Conservation (phyloP, 2,329 filamentous ascomycete genomes). For the Xylariaceae sp. region DNA sequence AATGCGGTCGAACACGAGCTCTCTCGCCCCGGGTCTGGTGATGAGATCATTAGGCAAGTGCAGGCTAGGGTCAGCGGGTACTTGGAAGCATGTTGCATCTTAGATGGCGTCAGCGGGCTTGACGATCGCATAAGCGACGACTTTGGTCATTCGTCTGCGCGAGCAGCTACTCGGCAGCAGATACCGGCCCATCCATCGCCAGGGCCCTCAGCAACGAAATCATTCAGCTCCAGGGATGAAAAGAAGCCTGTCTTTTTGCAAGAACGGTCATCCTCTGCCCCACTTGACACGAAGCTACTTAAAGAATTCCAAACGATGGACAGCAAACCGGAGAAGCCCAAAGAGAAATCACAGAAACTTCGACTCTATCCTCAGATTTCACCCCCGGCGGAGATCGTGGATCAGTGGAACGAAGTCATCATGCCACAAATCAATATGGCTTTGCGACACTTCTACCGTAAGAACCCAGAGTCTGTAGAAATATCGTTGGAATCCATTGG, state of each 20-base stretch:
- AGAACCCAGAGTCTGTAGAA: slow-evolving; percentile 72
- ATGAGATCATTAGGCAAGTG: slow-evolving; percentile 51
- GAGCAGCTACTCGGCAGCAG: slow-evolving; percentile 5
- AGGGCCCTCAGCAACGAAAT: slow-evolving; percentile 16
- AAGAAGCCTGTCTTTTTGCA: slow-evolving; percentile 11
- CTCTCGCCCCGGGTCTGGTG: slow-evolving; percentile 43
- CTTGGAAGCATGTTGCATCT: slow-evolving; percentile 59
- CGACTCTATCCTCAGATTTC: slow-evolving; percentile 60
- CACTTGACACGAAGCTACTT: slow-evolving; percentile 14
- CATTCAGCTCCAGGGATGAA: slow-evolving; percentile 5
- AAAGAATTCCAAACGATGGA: slow-evolving; percentile 11
- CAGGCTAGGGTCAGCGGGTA: slow-evolving; percentile 57
- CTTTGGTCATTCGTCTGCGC: slow-evolving; percentile 17
- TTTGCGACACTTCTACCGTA: slow-evolving; percentile 67
- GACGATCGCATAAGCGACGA: slow-evolving; percentile 54
- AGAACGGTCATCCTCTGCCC: slow-evolving; percentile 9
- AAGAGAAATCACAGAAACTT: slow-evolving; percentile 40
- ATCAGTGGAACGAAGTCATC: slow-evolving; percentile 68
- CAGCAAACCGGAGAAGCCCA: slow-evolving; percentile 14
- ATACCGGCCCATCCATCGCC: slow-evolving; percentile 11
- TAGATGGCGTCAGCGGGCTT: slow-evolving; percentile 57
- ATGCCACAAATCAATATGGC: slow-evolving; percentile 73
- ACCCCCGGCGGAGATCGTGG: slow-evolving; percentile 58
- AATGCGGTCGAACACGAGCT: slow-evolving; percentile 65
- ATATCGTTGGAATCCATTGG: slow-evolving; percentile 76